Conservation (phyloP, 2,329 filamentous ascomycete genomes). For the Chaetothyriales sp. region DNA sequence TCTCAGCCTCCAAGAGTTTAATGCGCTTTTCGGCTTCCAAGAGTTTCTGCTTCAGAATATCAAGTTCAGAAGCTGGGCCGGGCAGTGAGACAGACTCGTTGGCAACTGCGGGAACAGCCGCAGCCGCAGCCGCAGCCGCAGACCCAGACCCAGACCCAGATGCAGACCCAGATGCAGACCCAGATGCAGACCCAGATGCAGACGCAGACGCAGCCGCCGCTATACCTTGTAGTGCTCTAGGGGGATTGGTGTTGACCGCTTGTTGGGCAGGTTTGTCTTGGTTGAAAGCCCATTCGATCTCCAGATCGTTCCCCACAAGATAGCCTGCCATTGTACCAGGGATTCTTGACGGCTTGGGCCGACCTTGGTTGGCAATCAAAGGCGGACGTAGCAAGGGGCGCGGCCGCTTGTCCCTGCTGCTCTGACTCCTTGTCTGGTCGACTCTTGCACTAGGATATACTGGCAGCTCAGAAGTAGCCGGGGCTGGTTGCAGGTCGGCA, state of each 20-base stretch:
- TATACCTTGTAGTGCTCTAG: background rate
- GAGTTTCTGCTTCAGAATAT: conserved; percentile 8
- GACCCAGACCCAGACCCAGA: background rate
- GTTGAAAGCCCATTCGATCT: conserved; percentile 2
- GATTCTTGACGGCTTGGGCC: background rate
- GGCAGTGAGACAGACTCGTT: background rate
- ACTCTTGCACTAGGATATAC: background rate
- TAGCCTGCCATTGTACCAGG: conserved; percentile 9
- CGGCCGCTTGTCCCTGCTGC: background rate
- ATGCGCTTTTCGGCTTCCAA: conserved; percentile 10
- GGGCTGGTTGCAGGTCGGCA: background rate
- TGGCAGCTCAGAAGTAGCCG: background rate
- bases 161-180: background rate
- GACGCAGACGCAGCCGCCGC: background rate
- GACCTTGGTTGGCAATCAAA: background rate
- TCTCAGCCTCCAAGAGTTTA: conserved; percentile 10
- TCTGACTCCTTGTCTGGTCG: background rate
- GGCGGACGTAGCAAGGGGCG: background rate
- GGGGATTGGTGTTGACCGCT: background rate
- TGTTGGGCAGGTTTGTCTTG: background rate
- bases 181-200: background rate
- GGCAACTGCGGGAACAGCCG: background rate
- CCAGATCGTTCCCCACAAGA: conserved; percentile 2
- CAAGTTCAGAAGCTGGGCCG: conserved; percentile 5
- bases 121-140: background rate